Evolutionary conservation across 345 rosid genomes (phyloP).

Genomic region (Iberis pinnata): DNA sequence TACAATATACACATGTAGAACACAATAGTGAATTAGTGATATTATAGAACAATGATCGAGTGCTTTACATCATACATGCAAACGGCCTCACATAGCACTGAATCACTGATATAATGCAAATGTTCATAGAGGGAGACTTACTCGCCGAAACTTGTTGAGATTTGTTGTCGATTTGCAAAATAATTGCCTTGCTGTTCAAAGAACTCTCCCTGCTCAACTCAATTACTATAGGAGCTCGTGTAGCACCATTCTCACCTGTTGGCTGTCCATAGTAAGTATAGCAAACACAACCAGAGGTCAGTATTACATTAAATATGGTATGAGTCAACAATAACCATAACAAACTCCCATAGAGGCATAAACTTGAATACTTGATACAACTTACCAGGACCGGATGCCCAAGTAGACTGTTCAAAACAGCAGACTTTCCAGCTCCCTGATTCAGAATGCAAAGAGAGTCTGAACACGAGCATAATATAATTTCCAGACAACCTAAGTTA

Average conservation of each 20-base stretch:
- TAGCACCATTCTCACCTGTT: slow-evolving; percentile 99
- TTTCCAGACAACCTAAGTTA: background rate
- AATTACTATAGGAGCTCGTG: slow-evolving; percentile 81
- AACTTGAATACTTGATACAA: too few relatives aligned
- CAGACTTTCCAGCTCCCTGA: slow-evolving; percentile 99
- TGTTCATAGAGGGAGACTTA: slow-evolving; percentile 33
- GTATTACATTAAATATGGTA: background rate
- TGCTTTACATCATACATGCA: background rate
- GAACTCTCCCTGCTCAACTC: slow-evolving; percentile 68
- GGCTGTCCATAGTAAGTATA: slow-evolving; percentile 48
- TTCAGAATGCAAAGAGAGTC: slow-evolving; percentile 15
- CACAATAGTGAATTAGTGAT: too few relatives aligned
- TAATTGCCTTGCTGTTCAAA: slow-evolving; percentile 64
- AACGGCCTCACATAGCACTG: background rate
- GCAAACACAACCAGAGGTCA: slow-evolving; percentile 17
- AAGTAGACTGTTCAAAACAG: slow-evolving; percentile 78
- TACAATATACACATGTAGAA: slow-evolving; percentile 26
- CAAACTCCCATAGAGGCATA: slow-evolving; percentile 1
- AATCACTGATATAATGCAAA: slow-evolving; percentile 3
- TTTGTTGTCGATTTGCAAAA: slow-evolving; percentile 80
- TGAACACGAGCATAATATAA: slow-evolving; percentile 1
- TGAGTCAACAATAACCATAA: slow-evolving; percentile 3
- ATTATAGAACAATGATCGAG: too few relatives aligned
- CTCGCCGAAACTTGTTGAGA: slow-evolving; percentile 95
- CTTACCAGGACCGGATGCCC: slow-evolving; percentile 97